Percentiles rank a stretch among this genome's conserved stretches.
These are phyloP conservation scores for Acacia concinna DNA, from an alignment of 331 rosid genomes.

Conservation along the genomic window DNA sequence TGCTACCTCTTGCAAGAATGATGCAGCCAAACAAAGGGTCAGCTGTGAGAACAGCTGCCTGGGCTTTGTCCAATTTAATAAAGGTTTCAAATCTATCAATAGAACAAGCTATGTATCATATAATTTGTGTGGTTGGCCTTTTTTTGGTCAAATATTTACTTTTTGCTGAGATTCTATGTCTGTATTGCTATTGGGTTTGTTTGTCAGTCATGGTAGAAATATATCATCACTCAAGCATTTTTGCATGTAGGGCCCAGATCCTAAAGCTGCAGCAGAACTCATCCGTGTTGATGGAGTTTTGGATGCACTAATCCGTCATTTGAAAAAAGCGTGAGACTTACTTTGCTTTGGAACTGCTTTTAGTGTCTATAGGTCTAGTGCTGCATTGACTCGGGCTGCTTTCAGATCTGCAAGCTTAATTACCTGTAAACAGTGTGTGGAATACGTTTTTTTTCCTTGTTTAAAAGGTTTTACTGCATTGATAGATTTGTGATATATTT, in stretches of 20 bases:
- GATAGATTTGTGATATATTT: not conserved
- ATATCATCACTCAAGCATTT: constrained; percentile 30
- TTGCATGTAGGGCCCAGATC: constrained; percentile 79
- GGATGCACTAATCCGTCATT: constrained; percentile 82
- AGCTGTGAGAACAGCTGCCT: constrained; percentile 88
- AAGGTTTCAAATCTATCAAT: constrained; percentile 59
- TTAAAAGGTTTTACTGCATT: not conserved
- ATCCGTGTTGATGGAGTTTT: constrained; percentile 76
- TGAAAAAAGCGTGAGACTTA: constrained; percentile 80
- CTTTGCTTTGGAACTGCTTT: constrained; percentile 8
- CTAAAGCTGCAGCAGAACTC: constrained; percentile 81
- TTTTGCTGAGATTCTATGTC: constrained; percentile 5
- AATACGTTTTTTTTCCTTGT: not conserved
- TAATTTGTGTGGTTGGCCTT: constrained; percentile 10
- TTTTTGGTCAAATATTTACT: not conserved
- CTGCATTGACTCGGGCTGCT: constrained; percentile 4
- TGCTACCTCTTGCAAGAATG: constrained; percentile 92
- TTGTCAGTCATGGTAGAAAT: constrained; percentile 24
- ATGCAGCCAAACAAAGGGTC: constrained; percentile 84
- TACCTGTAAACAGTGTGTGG: not conserved
- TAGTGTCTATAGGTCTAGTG: constrained; percentile 15
- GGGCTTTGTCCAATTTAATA: constrained; percentile 97
- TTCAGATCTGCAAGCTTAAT: constrained; percentile 13
- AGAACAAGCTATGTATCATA: constrained; percentile 22
- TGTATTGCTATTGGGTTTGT: constrained; percentile 20